Evolutionary conservation across 2,329 filamentous ascomycete species (phyloP), one percentile per base, ranked within the genome.

Genomic region (Rhytidhysteron rufulum): DNA sequence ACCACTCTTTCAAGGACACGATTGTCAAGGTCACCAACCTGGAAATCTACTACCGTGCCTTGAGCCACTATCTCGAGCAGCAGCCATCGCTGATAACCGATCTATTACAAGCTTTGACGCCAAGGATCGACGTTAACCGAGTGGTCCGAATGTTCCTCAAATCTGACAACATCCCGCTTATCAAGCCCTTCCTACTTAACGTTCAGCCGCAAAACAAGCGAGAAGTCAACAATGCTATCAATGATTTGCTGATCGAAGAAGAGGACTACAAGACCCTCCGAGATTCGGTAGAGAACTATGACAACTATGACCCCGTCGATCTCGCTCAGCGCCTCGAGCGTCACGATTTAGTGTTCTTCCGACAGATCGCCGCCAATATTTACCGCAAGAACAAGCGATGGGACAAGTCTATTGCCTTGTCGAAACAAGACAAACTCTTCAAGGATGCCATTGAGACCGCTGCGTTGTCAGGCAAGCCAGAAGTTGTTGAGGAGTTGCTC

Each of bases 361-460:
- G 93, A 61, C 93, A 98, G 70, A 95, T 98, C 60, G 93, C 93
- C 4, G 89, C 94, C 51, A 95, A 79, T 71, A 98, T 98, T 68
- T 98, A 97, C 75, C 89, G 94, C 67, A 98, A 97, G 80, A 97
- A 95, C 77, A 97, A 97, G 85, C 82, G 93, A 49, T 98, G 94
- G 94, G 91, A 97, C 74, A 97, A 97, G 74, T 96, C 90, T 4
- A 98, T 98, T 67, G 82, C 88, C 24, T 75, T 98, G 34, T 97
- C 91, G 13, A 98, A 98, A 78, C 91, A 98, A 67, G 93, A 98
- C 75, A 97, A 96, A 79, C 77, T 98, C 13, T 98, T 93, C 84
- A 97, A 96, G 77, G 93, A 98, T 71, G 93, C 94, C 19, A 97
- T 98, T 49, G 93, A 98, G 77, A 98, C 93, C 11, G 82, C 94